Base-by-base conservation (phyloP, 148 eudicot genomes). In the Rhododendron molle region DNA sequence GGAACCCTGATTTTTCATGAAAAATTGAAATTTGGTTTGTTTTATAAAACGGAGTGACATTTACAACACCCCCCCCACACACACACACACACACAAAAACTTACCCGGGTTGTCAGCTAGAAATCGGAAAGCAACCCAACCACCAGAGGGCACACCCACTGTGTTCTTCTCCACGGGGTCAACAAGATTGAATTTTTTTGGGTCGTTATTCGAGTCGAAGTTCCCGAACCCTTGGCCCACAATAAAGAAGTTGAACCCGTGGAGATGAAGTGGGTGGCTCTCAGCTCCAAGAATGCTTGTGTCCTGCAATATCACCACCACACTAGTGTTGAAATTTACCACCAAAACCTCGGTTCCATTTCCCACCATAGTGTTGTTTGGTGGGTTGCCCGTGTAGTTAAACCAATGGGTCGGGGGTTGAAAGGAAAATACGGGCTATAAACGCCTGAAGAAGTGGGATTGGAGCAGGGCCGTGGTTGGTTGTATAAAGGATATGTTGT, bases 141-240 rank as follows among this genome's bases (percentile, higher is more conserved):
- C 90, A 15, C 90, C 90, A 2, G 90, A 36, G 32, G 90, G 90
- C 74, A 89, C 90, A 16, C 90, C 90, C 49, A 86, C 76, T 0
- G 90, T 89, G 86, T 89, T 89, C 83, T 88, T 86, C 5, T 88
- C 90, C 3, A 86, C 26, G 1, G 90, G 90, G 28, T 88, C 90
- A 7, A 86, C 83, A 40, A 89, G 90, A 40, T 89, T 89, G 88
- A 86, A 89, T 18, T 54, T 86, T 69, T 81, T 76, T 0, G 90
- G 90, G 67, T 86, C 90, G 0, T 76, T 84, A 1, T 81, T 84
- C 0, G 87, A 85, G 36, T 89, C 83, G 67, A 84, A 89, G 76
- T 89, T 89, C 23, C 90, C 90, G 12, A 86, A 89, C 15, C 90
- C 90, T 76, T 84, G 87, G 7, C 90, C 90, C 78, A 89, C 88